phyloP scores from a whole-genome alignment of 768 basidiomycete species.

The Mycena kentingensis region DNA sequence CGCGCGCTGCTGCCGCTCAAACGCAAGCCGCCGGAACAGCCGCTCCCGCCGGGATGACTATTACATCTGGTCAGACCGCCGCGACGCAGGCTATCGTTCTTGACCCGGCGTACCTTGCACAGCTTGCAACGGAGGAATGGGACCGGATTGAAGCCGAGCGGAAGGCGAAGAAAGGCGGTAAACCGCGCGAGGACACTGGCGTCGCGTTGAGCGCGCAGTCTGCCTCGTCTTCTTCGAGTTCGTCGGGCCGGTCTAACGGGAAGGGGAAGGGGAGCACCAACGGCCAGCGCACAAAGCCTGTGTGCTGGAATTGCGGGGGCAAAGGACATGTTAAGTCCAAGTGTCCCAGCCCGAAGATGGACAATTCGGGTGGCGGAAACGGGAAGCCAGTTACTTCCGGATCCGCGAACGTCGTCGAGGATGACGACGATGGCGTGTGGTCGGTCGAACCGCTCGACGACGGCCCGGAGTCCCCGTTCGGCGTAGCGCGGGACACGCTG shows the following conservation, averaged over 20 bases:
- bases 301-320: constrained; percentile 33
- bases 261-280: neutral
- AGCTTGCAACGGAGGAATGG: constrained; percentile 2
- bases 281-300: constrained; percentile 7
- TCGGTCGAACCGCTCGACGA: neutral
- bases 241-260: neutral
- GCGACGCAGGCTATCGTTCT: neutral
- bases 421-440: constrained; percentile 20
- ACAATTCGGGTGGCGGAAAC: constrained; percentile 14
- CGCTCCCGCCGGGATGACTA: neutral
- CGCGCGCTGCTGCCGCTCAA: neutral
- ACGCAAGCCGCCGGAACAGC: neutral
- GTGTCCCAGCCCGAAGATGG: constrained; percentile 23
- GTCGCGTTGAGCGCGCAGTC: constrained; percentile 4
- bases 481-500: neutral
- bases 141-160: constrained; percentile 3
- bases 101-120: neutral
- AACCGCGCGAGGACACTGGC: constrained; percentile 1
- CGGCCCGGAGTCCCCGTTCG: neutral
- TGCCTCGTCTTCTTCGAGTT: neutral
- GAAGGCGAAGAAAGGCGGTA: neutral
- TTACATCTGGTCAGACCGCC: constrained; percentile 1
- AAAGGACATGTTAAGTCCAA: constrained; percentile 28
- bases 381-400: constrained; percentile 8
- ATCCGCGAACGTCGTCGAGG: constrained; percentile 15